phyloP scores from a whole-genome alignment of 768 basidiomycete species.

The Dendrothele bispora region DNA sequence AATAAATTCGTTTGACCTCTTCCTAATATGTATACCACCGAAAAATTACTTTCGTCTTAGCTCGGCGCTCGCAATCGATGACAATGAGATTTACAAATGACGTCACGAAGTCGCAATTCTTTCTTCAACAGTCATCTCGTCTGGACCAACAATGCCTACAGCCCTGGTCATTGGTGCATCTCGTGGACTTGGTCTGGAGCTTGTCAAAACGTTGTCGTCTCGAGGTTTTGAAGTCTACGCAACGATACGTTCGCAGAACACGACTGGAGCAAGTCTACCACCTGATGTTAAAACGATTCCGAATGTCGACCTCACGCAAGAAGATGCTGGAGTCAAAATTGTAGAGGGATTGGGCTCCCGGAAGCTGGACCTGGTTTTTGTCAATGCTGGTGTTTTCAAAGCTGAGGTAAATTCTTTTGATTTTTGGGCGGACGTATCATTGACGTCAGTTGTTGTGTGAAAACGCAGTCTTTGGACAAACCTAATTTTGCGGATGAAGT shows the following conservation, averaged over 20 bases:
- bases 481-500: slow-evolving; percentile 37
- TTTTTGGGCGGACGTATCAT: slow-evolving; percentile 5
- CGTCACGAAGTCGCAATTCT: no score
- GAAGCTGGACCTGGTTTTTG: slow-evolving; percentile 33
- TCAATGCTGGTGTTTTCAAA: slow-evolving; percentile 40
- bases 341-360: slow-evolving; percentile 30
- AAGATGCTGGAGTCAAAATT: slow-evolving; percentile 34
- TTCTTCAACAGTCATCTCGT: no score
- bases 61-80: no score
- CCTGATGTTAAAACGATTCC: slow-evolving; percentile 34
- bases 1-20: no score
- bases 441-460: not conserved
- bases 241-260: slow-evolving; percentile 29
- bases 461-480: slow-evolving; percentile 32
- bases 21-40: no score
- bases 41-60: no score
- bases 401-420: slow-evolving; percentile 30
- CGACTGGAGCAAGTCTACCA: slow-evolving; percentile 23
- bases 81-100: no score
- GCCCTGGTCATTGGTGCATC: slow-evolving; percentile 44
- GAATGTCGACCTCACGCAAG: slow-evolving; percentile 33
- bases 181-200: slow-evolving; percentile 41
- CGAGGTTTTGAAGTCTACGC: slow-evolving; percentile 34
- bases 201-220: slow-evolving; percentile 26
- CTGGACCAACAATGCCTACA: slow-evolving; percentile 21